Conservation (phyloP, 2,329 filamentous ascomycete species). For the Colletotrichum sublineola region DNA sequence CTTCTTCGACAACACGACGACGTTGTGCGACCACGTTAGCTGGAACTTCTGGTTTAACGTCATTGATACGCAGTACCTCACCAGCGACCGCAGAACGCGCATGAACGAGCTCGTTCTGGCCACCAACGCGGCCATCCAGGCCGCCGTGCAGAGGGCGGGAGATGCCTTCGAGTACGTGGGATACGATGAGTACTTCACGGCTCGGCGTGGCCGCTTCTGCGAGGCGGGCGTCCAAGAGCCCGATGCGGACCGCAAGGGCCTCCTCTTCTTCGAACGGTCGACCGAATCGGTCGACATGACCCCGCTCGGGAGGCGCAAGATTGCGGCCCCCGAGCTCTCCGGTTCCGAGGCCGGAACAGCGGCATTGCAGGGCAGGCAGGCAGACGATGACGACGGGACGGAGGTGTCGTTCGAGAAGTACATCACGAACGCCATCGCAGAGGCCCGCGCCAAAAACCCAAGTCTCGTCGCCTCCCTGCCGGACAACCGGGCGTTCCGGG, state of each 20-base stretch:
- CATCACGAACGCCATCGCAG: not conserved
- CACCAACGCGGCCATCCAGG: not conserved
- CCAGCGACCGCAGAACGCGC: not conserved
- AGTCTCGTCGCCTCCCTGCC: not conserved
- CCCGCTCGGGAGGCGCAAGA: not conserved
- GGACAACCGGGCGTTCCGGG: not conserved
- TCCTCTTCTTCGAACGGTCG: not conserved
- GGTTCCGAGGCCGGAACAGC: not conserved
- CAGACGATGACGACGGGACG: no score
- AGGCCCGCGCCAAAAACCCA: not conserved
- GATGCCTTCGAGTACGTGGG: not conserved
- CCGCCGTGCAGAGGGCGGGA: constrained; percentile 5
- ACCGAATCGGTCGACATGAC: not conserved
- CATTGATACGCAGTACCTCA: not conserved
- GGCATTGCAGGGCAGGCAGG: not conserved
- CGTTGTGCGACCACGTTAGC: not conserved
- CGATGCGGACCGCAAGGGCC: not conserved
- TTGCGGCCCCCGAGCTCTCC: not conserved
- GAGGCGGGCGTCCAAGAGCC: not conserved
- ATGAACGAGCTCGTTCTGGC: constrained; percentile 5
- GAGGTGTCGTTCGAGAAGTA: not conserved
- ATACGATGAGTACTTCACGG: constrained; percentile 1
- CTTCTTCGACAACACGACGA: constrained; percentile 49
- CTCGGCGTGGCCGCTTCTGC: constrained; percentile 5
- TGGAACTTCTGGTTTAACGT: constrained; percentile 1